Evolutionary conservation across 768 basidiomycete genomes (phyloP), one percentile per base, ranked within the genome.

Genomic region (Russula ochroleuca): DNA sequence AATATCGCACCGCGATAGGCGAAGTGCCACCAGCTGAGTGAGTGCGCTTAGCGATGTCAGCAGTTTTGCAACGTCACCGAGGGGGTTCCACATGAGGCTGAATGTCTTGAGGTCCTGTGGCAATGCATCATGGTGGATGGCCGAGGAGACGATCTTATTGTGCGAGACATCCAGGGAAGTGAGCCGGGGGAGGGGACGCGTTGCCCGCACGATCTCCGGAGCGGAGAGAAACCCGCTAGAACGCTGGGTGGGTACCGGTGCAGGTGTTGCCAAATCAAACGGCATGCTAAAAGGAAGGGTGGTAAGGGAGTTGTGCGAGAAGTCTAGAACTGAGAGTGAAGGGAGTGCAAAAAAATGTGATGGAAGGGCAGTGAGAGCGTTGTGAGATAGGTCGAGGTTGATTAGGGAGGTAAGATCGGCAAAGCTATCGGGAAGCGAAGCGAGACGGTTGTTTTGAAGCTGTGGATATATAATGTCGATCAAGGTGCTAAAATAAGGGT

Each of bases 371-470:
- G 80, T 80, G 37, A 94, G 77, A 5, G 77, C 73, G 71, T 93
- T 93, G 71, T 88, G 80, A 0, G 90, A 92, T 38, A 94, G 74
- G 74, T 94, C 89, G 65, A 93, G 76, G 53, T 76, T 76, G 14
- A 85, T 84, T 21, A 94, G 78, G 23, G 80, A 79, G 0, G 83
- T 82, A 52, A 94, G 76, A 73, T 93, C 87, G 0, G 81, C 81
- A 65, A 93, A 84, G 1, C 83, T 79, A 56, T 81, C 76, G 6
- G 91, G 91, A 2, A 94, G 76, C 21, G 77, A 73, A 2, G 74
- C 70, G 25, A 94, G 73, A 68, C 80, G 84, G 75, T 94, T 94
- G 70, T 85, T 84, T 72, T 90, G 90, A 45, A 93, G 74, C 91
- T 93, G 61, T 23, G 38, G 21, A 40, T 23, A 10, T 23, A 10